Evolutionary conservation across 108 stramenopile species (phyloP), one percentile per base, ranked within the genome.

Genomic region (Conticribra weissflogii): DNA sequence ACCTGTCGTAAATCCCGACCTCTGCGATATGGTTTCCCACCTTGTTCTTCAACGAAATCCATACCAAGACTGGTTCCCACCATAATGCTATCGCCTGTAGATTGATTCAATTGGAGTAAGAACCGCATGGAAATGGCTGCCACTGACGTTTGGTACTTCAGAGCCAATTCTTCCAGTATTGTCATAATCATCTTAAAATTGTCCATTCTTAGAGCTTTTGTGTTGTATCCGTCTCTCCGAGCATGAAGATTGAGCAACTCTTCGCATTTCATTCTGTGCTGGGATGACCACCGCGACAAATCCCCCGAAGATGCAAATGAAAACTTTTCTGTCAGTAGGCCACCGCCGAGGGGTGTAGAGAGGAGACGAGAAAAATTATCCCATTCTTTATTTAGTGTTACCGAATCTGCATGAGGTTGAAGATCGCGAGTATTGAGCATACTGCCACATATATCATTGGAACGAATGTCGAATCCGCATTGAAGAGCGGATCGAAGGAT

Each of bases 81-180:
- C 48, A 77, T 55, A 36, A 74, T 54, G 30, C 64, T 73, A 18
- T 31, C 72, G 19, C 74, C 59, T 44, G 66, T 41, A n/a, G n/a
- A n/a, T 41, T 41, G 44, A 51, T 83, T 78, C 3, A 81, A 57
- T 57, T 92, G 85, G 31, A 89, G 65, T 5, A 73, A 28, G 86
- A 87, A 92, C 24, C 91, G 83, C 15, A 92, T 44, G 14, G 76
- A 87, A 18, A 92, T 68, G 18, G 87, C 61, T 21, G 78, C 61
- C n/a, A 82, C 50, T 2, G 86, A 83, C 46, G 88, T 88, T 57
- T 72, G 75, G 59, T 92, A 74, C 61, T 88, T 89, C 46, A 57
- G 44, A 21, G 86, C 73, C 30, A 89, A 65, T 4, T 74, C 70
- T 3, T n/a, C 15, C 32, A 92, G 52, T 7, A 49, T 47, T 51